A percentile compares a stretch with the other conserved stretches of the same genome.
Evolutionary conservation across 78 protist species (phyloP).

Genomic region (Monosiga brevicollis): DNA sequence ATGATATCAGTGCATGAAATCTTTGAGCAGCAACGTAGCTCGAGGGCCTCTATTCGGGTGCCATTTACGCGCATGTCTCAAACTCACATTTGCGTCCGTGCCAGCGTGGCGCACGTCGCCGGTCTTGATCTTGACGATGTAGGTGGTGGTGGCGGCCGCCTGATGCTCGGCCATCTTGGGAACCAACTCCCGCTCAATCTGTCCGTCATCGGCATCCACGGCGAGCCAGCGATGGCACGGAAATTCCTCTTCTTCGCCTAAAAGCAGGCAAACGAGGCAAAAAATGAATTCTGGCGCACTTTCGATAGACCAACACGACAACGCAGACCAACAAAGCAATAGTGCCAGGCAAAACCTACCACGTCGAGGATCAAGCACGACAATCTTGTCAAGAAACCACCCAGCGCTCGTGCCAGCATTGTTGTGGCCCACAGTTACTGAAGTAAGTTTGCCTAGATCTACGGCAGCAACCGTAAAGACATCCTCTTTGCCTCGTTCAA

Average conservation of each 20-base stretch:
- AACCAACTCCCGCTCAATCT: neutral
- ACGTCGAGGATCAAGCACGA: neutral
- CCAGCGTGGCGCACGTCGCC: neutral
- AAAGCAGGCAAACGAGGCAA: neutral
- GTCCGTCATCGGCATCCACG: neutral
- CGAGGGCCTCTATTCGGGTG: too few species aligned
- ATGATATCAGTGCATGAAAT: neutral
- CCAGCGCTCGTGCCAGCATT: slow-evolving; percentile 7
- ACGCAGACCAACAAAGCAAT: too few species aligned
- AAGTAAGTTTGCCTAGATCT: neutral
- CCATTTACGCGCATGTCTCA: neutral
- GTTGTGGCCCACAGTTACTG: neutral
- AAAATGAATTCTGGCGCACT: too few species aligned
- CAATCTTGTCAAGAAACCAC: slow-evolving; percentile 10
- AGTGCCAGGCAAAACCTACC: too few species aligned
- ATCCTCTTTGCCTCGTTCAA: neutral
- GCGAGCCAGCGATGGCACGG: neutral
- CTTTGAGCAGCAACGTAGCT: too few species aligned
- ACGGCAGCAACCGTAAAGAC: neutral
- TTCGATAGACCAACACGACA: too few species aligned
- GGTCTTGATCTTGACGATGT: neutral
- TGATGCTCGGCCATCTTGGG: neutral
- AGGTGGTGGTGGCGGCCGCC: neutral
- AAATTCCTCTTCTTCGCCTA: neutral
- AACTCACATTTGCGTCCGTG: neutral